A percentile compares a stretch with the other conserved stretches of the same genome.
phyloP scores from a whole-genome alignment of 73 alveolate genomes.

The Paramecium octaurelia region DNA sequence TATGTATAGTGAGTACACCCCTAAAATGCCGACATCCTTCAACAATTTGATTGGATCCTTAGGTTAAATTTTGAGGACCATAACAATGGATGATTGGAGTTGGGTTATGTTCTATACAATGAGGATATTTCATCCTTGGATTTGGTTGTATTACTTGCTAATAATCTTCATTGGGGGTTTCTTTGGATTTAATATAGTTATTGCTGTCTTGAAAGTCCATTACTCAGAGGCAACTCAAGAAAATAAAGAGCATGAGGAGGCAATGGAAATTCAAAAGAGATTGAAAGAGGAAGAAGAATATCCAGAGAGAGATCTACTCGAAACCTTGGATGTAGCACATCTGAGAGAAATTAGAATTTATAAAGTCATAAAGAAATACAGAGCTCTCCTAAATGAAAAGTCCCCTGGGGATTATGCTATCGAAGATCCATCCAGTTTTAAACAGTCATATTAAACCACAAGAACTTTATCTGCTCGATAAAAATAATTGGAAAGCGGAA shows the following conservation, averaged over 20 bases:
- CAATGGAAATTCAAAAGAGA: neutral
- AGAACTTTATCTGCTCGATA: neutral
- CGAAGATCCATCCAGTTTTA: neutral
- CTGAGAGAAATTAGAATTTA: neutral
- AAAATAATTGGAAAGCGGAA: neutral
- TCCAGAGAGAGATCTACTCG: neutral
- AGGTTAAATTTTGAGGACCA: neutral
- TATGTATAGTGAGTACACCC: neutral
- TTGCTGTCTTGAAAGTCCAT: constrained; percentile 9
- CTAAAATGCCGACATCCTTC: neutral
- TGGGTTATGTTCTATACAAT: constrained; percentile 1
- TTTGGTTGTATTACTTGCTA: neutral
- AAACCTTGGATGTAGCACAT: neutral
- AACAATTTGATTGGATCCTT: neutral
- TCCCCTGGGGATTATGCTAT: neutral
- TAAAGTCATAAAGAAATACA: neutral
- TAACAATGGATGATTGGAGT: constrained; percentile 50
- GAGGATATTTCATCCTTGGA: neutral
- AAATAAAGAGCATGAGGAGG: neutral
- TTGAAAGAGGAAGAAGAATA: neutral
- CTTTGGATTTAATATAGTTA: constrained; percentile 20
- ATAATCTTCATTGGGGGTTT: constrained; percentile 21
- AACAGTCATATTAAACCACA: neutral
- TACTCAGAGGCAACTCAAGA: constrained; percentile 12
- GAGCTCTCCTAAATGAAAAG: neutral